Base-by-base conservation (phyloP, 805 yeast species). In the Lachancea kluyveri region DNA sequence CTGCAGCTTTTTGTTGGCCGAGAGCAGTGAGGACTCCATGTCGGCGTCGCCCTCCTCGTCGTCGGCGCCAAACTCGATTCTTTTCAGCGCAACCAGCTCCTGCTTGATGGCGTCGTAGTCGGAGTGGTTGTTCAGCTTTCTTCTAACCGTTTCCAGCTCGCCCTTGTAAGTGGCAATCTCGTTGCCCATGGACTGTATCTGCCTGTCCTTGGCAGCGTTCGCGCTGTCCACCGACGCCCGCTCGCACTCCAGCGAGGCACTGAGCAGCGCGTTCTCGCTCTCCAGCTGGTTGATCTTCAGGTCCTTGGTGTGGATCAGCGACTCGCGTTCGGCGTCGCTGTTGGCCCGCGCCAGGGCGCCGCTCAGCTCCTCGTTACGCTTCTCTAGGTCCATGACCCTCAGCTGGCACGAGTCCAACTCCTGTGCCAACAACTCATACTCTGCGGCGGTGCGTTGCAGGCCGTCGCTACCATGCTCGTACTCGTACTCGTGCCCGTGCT, bases 81-180 rank as follows among this genome's bases (percentile, higher is more conserved):
- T 77, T 50, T 80, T 76, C 39, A 87, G 54, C 16, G 86, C 71
- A 12, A 69, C 71, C 42, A 88, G 62, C 48, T 88, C 96, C 30
- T 74, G 71, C 52, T 85, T 86, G 28, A 87, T 53, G 40, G 84
- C 87, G 31, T 82, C 87, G 55, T 88, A 87, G 51, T 87, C 95
- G 2, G 68, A 59, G 31, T 76, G 72, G 19, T 62, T 54, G 3
- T 61, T 60, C 26, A 80, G 50, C 35, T 72, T 70, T 16, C 60
- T 59, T 46, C 71, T 72, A 42, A 82, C 60, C 4, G 54, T 50
- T 7, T 62, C 63, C 16, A 73, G 54, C 50, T 81, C 90, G 10
- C 57, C 54, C n/a, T 57, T 54, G 39, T 70, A 62, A 26, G 71
- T 70, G 2, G 48, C 44, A 2, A 67, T 42, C 42, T 80, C 85